Base-by-base conservation (phyloP, 2,329 filamentous ascomycete genomes). In the Pyrenophora seminiperda region DNA sequence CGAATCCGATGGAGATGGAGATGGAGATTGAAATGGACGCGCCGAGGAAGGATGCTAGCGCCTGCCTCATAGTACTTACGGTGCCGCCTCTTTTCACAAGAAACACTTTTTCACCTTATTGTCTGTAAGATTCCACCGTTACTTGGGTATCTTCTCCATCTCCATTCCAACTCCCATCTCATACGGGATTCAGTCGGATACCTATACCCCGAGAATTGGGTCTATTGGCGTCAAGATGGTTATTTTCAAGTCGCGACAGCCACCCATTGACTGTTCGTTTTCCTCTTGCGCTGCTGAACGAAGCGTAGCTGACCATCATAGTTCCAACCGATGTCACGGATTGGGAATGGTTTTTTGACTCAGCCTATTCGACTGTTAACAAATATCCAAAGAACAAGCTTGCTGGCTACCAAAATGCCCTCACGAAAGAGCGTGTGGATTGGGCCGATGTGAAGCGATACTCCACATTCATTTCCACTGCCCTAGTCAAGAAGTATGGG, bases 271-370 rank as follows among this genome's bases (percentile, higher is more conserved):
- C 38, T 61, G 76, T 77, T 65, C 44, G 58, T 43, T 15, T 29
- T 18, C 13, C 1, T 20, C 19, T 18, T 6, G n/a, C 3, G 7
- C 13, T 11, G 24, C 24, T 27, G 7, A 11, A 27, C 10, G 24
- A 27, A 9, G 24, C 13, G 24, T 27, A 27, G 24, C 53, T 63
- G 41, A 59, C 44, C 6, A 13, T 3, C 7, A 5, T 47, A 83
- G 81, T 84, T 4, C 82, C 83, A 9, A 75, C 74, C 30, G 70
- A 81, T 51, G 63, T 83, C 19, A 79, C 82, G 6, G 77, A 83
- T 32, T 87, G 83, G 83, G 77, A 82, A 59, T 87, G 81, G 80
- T 75, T 85, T 10, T 85, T 86, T 65, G 79, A 83, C 58, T 81
- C 80, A 1, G 64, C 75, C 4, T 79, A 79, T 58, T 84, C 80